Conservation (phyloP, 805 yeast genomes). For the Hanseniaspora taiwanica region DNA sequence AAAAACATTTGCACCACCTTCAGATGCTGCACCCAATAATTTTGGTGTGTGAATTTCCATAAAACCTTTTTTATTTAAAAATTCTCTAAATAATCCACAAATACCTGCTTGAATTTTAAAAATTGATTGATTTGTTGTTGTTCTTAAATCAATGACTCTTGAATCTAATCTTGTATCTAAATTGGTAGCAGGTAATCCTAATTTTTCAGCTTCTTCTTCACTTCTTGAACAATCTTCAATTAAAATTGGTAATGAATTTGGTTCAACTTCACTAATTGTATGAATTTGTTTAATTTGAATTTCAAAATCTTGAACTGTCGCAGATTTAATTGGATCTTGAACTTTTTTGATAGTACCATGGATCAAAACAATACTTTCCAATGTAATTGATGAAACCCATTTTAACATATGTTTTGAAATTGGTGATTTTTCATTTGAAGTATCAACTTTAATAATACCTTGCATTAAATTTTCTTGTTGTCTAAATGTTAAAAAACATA, state of each 20-base stretch:
- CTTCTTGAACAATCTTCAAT: slow-evolving; percentile 95
- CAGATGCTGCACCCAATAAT: slow-evolving; percentile 87
- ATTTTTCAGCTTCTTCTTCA: slow-evolving; percentile 86
- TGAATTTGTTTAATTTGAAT: slow-evolving; percentile 60
- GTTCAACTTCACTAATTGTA: slow-evolving; percentile 67
- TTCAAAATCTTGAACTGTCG: slow-evolving; percentile 86
- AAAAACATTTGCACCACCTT: slow-evolving; percentile 96
- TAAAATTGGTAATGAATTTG: slow-evolving; percentile 82
- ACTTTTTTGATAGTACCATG: slow-evolving; percentile 76
- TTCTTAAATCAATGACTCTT: slow-evolving; percentile 92
- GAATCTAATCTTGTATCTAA: slow-evolving; percentile 92
- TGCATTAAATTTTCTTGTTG: slow-evolving; percentile 79
- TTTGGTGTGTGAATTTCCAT: slow-evolving; percentile 95
- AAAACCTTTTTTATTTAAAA: slow-evolving; percentile 51
- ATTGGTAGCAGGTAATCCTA: slow-evolving; percentile 86
- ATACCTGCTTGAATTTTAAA: slow-evolving; percentile 90
- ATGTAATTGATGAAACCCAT: slow-evolving; percentile 77
- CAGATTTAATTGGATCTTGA: slow-evolving; percentile 75
- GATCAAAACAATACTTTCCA: slow-evolving; percentile 86
- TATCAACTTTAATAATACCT: slow-evolving; percentile 57
- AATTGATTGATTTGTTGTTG: slow-evolving; percentile 94
- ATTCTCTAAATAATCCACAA: slow-evolving; percentile 79
- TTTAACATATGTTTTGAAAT: slow-evolving; percentile 93
- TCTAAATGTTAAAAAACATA: slow-evolving; percentile 82
- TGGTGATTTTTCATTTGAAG: slow-evolving; percentile 39